A percentile compares a stretch with the other conserved stretches of the same genome.
Conservation (phyloP, 2,329 filamentous ascomycete genomes). For the Ceratocystis cacaofunesta region DNA sequence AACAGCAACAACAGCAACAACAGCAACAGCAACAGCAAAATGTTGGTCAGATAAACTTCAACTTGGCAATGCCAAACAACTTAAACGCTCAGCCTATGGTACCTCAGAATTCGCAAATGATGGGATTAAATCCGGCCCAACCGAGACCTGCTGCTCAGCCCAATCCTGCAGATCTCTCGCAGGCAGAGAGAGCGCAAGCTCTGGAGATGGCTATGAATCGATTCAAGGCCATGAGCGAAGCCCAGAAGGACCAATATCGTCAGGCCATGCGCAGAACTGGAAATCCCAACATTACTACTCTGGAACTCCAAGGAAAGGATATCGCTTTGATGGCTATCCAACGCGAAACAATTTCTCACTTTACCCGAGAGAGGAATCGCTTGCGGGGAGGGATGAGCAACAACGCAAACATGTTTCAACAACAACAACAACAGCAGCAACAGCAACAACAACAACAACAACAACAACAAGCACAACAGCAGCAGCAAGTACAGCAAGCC, state of each 20-base stretch:
- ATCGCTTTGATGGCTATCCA: slow-evolving; percentile 1
- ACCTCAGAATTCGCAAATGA: slow-evolving; percentile 21
- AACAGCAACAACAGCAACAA: slow-evolving; percentile 24
- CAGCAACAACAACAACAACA: slow-evolving; percentile 20
- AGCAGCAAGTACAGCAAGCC: slow-evolving; percentile 24
- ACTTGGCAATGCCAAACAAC: not conserved
- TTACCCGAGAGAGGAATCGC: not conserved
- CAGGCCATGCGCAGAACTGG: not conserved
- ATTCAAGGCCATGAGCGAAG: not conserved
- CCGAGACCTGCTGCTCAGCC: not conserved
- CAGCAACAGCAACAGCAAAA: slow-evolving; percentile 24
- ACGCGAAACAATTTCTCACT: not conserved
- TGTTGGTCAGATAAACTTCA: slow-evolving; percentile 22
- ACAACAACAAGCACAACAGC: slow-evolving; percentile 2
- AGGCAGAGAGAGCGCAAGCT: not conserved
- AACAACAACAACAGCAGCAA: slow-evolving; percentile 23
- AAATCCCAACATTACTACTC: not conserved
- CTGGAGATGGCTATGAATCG: not conserved
- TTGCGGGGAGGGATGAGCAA: not conserved
- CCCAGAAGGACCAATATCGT: slow-evolving; percentile 7
- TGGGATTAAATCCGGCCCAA: slow-evolving; percentile 21
- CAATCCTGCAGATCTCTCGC: not conserved
- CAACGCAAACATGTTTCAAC: slow-evolving; percentile 10
- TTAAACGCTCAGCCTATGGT: slow-evolving; percentile 19
- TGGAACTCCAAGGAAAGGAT: slow-evolving; percentile 1